Evolutionary conservation across 495 filamentous ascomycete species (phyloP), one percentile per base, ranked within the genome.

Genomic region (Hypoxylon fuscum): DNA sequence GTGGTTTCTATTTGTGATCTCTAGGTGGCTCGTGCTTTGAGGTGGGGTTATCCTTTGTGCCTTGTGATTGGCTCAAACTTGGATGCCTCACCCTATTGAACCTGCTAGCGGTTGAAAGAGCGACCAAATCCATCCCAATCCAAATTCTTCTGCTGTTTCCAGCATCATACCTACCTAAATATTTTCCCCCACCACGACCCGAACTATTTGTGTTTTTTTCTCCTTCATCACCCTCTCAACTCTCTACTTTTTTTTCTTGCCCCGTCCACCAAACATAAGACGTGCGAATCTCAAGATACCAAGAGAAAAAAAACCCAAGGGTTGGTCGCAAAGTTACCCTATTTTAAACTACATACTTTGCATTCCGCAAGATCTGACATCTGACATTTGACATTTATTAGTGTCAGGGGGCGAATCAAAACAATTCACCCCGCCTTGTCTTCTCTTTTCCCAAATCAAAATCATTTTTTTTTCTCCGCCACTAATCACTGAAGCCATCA

Each of bases 381-480:
- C n/a, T 27, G 4, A 9, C 31, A 35, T 67, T 64, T 68, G 69
- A 68, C 73, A 69, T 72, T 61, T 60, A 66, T 22, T n/a, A n/a
- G n/a, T 20, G 20, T 21, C 34, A 40, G 37, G 54, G n/a, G 59
- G 23, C 23, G 35, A 38, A 68, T 68, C 64, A 72, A 64, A 72
- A 70, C 68, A 73, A 68, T 69, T 66, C 71, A 75, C 72, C 66
- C 61, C 65, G 71, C 70, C 70, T 71, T 71, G 62, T 21, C 60
- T 74, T 59, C 66, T 71, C 69, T 72, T 55, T 70, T n/a, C n/a
- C n/a, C n/a, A n/a, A n/a, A n/a, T n/a, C n/a, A n/a, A n/a, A n/a
- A n/a, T n/a, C n/a, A n/a, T n/a, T n/a, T n/a, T n/a, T n/a, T n/a
- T n/a, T n/a, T 70, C 62, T 66, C 68, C 66, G 57, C 63, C 54